A percentile compares a stretch with the other conserved stretches of the same genome.
These are phyloP conservation scores for Vigna radiata DNA, from an alignment of 306 rosid genomes.

Conservation along the genomic window DNA sequence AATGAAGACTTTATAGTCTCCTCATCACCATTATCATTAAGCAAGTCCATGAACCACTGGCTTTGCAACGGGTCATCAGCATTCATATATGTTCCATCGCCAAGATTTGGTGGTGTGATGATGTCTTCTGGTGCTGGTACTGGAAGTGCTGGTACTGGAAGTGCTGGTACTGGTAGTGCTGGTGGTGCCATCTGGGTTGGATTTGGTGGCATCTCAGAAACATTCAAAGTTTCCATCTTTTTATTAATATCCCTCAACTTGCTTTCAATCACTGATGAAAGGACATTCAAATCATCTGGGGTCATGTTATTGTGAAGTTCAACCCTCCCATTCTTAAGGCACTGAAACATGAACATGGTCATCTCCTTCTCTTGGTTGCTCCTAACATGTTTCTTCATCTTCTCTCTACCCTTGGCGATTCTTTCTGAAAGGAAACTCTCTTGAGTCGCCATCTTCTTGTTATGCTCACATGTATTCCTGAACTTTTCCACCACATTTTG, in stretches of 20 bases:
- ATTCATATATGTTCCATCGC: not conserved
- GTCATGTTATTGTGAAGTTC: not conserved
- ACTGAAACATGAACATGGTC: not conserved
- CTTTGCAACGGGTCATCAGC: not conserved
- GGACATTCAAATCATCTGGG: constrained; percentile 5
- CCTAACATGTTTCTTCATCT: not conserved
- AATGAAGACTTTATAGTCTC: constrained; percentile 1
- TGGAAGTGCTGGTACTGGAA: too few species aligned
- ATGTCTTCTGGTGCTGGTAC: not conserved
- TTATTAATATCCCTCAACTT: not conserved
- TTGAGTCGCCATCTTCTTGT: not conserved
- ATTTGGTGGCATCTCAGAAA: not conserved
- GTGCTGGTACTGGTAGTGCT: too few species aligned
- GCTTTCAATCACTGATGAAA: not conserved
- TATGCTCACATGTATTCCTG: not conserved
- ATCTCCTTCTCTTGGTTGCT: constrained; percentile 24
- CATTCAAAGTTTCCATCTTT: constrained; percentile 21
- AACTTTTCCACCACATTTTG: not conserved
- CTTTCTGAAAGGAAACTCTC: not conserved
- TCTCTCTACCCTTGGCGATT: not conserved
- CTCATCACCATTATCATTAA: constrained; percentile 19
- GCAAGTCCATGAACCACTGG: constrained; percentile 31
- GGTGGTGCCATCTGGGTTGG: not conserved
- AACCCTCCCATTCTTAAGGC: not conserved
- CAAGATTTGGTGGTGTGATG: not conserved